These are phyloP conservation scores for Rhododendron henanense DNA, from an alignment of 148 eudicot species.

Conservation along the genomic window DNA sequence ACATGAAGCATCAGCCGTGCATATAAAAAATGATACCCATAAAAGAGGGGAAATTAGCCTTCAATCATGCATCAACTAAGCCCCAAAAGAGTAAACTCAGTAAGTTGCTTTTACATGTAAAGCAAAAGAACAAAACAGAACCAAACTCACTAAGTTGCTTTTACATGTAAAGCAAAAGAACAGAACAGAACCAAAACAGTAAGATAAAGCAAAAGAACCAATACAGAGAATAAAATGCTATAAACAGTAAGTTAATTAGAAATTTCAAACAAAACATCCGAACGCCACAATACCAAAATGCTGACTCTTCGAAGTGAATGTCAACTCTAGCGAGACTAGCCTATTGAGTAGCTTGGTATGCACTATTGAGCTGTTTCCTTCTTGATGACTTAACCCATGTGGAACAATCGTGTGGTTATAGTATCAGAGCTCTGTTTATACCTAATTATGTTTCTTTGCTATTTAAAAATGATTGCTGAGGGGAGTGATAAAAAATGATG, in stretches of 20 bases:
- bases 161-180: not conserved
- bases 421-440: not conserved
- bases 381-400: not conserved
- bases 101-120: slow-evolving; percentile 1
- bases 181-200: not conserved
- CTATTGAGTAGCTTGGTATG: not conserved
- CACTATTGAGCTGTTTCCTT: not conserved
- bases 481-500: not conserved
- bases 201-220: not conserved
- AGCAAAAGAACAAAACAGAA: too few relatives aligned
- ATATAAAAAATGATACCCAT: not conserved
- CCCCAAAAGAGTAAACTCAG: not conserved
- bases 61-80: slow-evolving; percentile 2
- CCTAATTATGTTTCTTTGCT: not conserved
- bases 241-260: not conserved
- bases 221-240: not conserved
- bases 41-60: not conserved
- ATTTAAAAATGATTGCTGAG: too few relatives aligned
- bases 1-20: not conserved
- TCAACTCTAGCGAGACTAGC: not conserved
- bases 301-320: not conserved
- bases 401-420: not conserved
- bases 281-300: not conserved
- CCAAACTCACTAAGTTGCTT: not conserved
- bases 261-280: not conserved